phyloP scores from a whole-genome alignment of 768 basidiomycete species.

The Paxillus rubicundulus region DNA sequence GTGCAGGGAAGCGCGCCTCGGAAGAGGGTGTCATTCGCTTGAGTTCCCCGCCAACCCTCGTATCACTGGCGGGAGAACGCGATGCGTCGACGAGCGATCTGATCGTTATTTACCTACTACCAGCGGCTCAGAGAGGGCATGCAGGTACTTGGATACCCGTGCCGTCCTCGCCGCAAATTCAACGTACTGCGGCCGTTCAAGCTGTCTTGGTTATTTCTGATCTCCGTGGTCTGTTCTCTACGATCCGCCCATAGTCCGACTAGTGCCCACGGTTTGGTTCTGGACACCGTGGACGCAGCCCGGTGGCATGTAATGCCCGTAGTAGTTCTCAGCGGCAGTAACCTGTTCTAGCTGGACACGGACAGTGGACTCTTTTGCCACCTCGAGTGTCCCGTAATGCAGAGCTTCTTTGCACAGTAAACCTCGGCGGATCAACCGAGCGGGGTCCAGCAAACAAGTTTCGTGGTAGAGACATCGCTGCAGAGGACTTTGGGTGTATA shows the following conservation, averaged over 20 bases:
- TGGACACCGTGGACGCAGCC: constrained; percentile 4
- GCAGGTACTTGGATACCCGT: constrained; percentile 12
- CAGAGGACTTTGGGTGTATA: too few species aligned
- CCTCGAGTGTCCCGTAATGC: too few species aligned
- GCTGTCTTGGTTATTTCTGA: constrained; percentile 12
- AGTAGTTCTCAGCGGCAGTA: background rate
- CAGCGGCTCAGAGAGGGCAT: constrained; percentile 6
- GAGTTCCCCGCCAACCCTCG: constrained; percentile 16
- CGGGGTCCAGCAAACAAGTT: too few species aligned
- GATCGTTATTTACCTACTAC: constrained; percentile 17
- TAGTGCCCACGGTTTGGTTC: background rate
- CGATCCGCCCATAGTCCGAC: background rate
- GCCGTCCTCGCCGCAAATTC: constrained; percentile 12
- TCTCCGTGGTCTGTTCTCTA: background rate
- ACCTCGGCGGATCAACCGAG: too few species aligned
- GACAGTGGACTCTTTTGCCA: background rate
- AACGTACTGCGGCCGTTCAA: constrained; percentile 10
- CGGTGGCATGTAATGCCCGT: background rate
- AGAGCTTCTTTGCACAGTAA: too few species aligned
- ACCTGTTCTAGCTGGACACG: background rate
- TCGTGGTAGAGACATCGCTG: too few species aligned
- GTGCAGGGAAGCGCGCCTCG: constrained; percentile 22
- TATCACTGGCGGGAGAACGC: constrained; percentile 15
- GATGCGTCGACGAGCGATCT: constrained; percentile 17
- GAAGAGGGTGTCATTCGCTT: constrained; percentile 35